A percentile compares a stretch with the other conserved stretches of the same genome.
Evolutionary conservation across 768 basidiomycete genomes (phyloP).

Genomic region (Suillus sp.): DNA sequence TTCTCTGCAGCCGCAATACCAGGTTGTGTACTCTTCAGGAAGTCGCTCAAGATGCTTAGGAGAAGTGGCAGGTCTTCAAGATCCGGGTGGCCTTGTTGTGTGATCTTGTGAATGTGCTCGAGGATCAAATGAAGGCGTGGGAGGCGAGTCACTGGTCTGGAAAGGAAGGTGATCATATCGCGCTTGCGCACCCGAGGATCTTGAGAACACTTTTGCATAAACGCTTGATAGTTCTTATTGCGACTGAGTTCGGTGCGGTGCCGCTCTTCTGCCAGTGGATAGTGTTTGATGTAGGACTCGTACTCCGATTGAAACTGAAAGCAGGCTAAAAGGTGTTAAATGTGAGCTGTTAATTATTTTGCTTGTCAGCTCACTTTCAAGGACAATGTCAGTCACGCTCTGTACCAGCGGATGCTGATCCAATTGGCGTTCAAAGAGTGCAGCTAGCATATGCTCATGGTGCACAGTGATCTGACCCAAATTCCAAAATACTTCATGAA

Average conservation of each 20-base stretch:
- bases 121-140: conserved; percentile 78
- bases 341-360: conserved; percentile 11
- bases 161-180: conserved; percentile 80
- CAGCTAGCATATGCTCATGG: conserved; percentile 68
- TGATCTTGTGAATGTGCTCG: conserved; percentile 67
- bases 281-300: conserved; percentile 85
- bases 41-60: conserved; percentile 64
- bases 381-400: conserved; percentile 82
- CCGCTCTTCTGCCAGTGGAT: conserved; percentile 80
- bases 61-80: conserved; percentile 75
- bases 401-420: conserved; percentile 85
- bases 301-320: conserved; percentile 62
- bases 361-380: conserved; percentile 58
- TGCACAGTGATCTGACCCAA: conserved; percentile 64
- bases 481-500: conserved; percentile 85
- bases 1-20: conserved; percentile 90
- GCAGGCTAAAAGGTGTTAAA: conserved; percentile 31
- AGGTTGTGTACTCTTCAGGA: conserved; percentile 84
- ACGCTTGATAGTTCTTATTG: conserved; percentile 67
- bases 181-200: conserved; percentile 73
- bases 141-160: conserved; percentile 86
- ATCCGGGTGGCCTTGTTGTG: conserved; percentile 78
- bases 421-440: conserved; percentile 77
- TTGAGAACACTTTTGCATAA: conserved; percentile 60
- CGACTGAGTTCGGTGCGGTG: conserved; percentile 75